phyloP scores from a whole-genome alignment of 441 rosid genomes.

The Croton setiger region DNA sequence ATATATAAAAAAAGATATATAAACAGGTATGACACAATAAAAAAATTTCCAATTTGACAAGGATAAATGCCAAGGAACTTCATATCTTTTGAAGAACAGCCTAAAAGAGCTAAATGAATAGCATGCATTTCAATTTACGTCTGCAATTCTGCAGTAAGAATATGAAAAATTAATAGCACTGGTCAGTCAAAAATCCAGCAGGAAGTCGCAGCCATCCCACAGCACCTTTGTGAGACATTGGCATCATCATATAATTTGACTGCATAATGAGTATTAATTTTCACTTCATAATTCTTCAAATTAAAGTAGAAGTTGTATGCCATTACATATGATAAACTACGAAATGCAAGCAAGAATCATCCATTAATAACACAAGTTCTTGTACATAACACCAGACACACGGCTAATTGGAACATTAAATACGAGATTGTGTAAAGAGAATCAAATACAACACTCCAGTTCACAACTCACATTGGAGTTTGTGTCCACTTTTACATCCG shows the following conservation, averaged over 20 bases:
- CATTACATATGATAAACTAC: not conserved
- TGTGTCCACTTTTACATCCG: conserved; percentile 67
- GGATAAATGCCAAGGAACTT: not conserved
- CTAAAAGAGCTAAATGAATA: not conserved
- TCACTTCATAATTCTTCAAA: not conserved
- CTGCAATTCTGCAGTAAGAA: conserved; percentile 1
- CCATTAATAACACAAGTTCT: not conserved
- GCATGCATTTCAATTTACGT: not conserved
- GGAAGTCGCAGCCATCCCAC: too few relatives aligned
- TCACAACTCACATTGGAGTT: conserved; percentile 45
- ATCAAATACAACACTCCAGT: not conserved
- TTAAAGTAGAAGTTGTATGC: not conserved
- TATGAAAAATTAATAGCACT: not conserved
- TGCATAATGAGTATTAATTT: not conserved
- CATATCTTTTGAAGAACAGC: not conserved
- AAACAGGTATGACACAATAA: not conserved
- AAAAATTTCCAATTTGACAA: conserved; percentile 4
- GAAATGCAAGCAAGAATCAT: not conserved
- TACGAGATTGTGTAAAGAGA: not conserved
- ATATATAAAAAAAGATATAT: not conserved
- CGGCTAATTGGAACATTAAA: too few relatives aligned
- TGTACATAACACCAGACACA: too few relatives aligned
- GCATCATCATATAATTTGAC: not conserved
- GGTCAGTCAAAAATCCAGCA: too few relatives aligned
- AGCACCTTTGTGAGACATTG: too few relatives aligned